Evolutionary conservation across 129 eudicot species (phyloP).

Genomic region (Chrysanthemum lavandulifolium): DNA sequence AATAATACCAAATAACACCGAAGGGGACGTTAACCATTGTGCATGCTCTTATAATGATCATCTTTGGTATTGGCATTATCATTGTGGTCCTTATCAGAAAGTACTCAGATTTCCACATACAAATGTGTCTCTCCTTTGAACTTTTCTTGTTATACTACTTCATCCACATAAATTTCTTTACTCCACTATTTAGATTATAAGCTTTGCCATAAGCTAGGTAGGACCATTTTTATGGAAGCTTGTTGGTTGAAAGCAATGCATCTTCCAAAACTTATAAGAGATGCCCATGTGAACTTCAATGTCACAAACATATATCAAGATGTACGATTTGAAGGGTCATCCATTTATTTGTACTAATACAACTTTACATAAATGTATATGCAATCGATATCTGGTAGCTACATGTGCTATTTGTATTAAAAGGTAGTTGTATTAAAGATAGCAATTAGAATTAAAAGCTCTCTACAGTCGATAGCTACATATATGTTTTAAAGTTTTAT

Average conservation of each 20-base stretch:
- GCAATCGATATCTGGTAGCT: neutral
- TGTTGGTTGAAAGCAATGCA: slow-evolving; percentile 36
- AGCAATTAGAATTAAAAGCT: too few species aligned
- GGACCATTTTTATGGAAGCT: slow-evolving; percentile 40
- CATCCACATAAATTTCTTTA: slow-evolving; percentile 40
- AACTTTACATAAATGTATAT: neutral
- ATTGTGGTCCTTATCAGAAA: slow-evolving; percentile 36
- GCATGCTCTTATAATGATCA: slow-evolving; percentile 18
- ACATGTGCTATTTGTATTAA: neutral
- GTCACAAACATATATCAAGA: slow-evolving; percentile 25
- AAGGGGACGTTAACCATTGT: too few species aligned
- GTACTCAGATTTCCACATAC: slow-evolving; percentile 41
- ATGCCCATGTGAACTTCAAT: slow-evolving; percentile 43
- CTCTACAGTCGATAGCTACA: too few species aligned
- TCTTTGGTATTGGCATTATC: slow-evolving; percentile 34
- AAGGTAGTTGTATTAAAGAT: neutral
- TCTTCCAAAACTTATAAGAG: slow-evolving; percentile 35
- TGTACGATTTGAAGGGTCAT: slow-evolving; percentile 15
- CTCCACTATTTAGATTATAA: slow-evolving; percentile 25
- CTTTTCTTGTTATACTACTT: slow-evolving; percentile 32
- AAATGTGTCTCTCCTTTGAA: slow-evolving; percentile 36
- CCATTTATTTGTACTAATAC: neutral
- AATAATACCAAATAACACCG: too few species aligned
- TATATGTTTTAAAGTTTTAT: neutral
- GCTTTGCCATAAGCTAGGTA: slow-evolving; percentile 35